Base-by-base conservation (phyloP, 2,329 filamentous ascomycete species). In the Stachybotrys chartarum region DNA sequence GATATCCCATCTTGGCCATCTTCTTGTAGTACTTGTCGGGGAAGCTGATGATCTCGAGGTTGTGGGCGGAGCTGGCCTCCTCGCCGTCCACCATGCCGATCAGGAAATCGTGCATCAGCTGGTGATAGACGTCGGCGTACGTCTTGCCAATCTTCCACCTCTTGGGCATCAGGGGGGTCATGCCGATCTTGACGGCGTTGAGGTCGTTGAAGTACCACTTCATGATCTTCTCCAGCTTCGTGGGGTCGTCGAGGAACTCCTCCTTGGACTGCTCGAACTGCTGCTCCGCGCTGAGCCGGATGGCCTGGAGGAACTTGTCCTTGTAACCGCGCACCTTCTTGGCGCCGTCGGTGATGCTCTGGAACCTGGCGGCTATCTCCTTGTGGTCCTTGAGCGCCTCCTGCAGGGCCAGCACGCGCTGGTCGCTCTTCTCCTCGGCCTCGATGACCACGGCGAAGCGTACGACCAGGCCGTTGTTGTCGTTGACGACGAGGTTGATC, bases 151-250 rank as follows among this genome's bases (percentile, higher is more conserved):
- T 96, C 68, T 88, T 92, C 94, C 94, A 99, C 71, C 94, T 96
- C 73, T 90, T 93, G 8, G 95, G 94, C 84, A 97, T 92, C 54
- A 99, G 79, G 31, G 84, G 83, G 57, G 88, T 84, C 90, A 99
- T 96, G 66, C 94, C 93, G 59, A 95, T 81, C 71, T 93, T 91
- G 67, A 97, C 93, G 4, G 91, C 91, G 71, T 95, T 96, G 44
- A 99, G 81, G 70, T 99, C 93, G 74, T 97, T 97, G 76, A 97
- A 99, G 73, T 86, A 99, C 94, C 94, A 99, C 66, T 89, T 89
- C 73, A 96, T 84, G 61, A 83, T 85, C 76, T 96, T 96, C 60
- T 95, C 90, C 50, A 99, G 78, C 64, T 83, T 85, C 52, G 86
- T 82, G 0, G 94, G 90, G 66, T 97, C 91, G 44, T 87, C 88